Evolutionary conservation across 1,284 basidiomycete species (phyloP), one percentile per base, ranked within the genome.

Genomic region (Vanrija humicola): DNA sequence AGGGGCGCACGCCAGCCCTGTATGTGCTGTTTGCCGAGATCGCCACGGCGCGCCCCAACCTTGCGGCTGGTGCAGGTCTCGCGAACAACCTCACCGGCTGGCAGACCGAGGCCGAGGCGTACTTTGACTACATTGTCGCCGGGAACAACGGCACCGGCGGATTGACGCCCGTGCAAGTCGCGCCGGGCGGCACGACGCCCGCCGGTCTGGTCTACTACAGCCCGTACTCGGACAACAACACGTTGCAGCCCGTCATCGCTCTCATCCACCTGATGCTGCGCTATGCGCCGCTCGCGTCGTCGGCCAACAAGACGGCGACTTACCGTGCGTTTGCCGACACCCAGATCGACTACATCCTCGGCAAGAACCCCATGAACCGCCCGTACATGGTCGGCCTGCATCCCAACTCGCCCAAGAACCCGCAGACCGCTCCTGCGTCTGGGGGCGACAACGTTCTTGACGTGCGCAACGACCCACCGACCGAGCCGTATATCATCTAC

Each of bases 331-430:
- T 43, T 21, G 23, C 46, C 34, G 16, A 40, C 38, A 10, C 21
- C 43, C 92, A 95, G 72, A 64, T 94, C 18, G 82, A 87, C 66
- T 96, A 95, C 70, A 80, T 80, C 4, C 80, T 95, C 2, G 92
- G 92, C 38, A 83, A 86, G 49, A 94, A 94, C 69, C 85, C 88
- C 2, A 91, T 91, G 88, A 84, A 83, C 55, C 72, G 65, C 40
- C 65, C 68, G 26, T 75, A 75, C 56, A 43, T 74, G 23, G 89
- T 94, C 23, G 90, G 92, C 29, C 79, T 81, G 50, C 90, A 94
- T 72, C 89, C 90, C 3, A 94, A 94, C 75, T 88, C 90, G 15
- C 90, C 91, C 0, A 76, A 82, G 48, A 94, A 94, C 72, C 90
- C 92, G 0, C 89, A 93, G 68, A 89, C 87, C 9, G 90, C 89